A percentile compares a stretch with the other conserved stretches of the same genome.
Conservation (phyloP, 1,139 yeast species). For the Sugiyamaella grinbergsii region DNA sequence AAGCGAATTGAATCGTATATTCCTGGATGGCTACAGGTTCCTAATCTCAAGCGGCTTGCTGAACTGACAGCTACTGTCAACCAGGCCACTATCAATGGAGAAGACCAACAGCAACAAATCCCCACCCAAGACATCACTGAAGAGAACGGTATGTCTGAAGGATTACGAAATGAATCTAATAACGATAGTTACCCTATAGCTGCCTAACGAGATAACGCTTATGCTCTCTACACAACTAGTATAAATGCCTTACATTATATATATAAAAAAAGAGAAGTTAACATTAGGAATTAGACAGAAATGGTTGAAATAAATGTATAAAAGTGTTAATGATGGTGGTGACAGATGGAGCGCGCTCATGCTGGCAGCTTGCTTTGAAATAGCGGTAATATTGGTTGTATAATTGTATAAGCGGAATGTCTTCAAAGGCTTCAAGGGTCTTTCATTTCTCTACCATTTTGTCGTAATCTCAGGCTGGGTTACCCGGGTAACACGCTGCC, state of each 20-base stretch:
- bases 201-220: no score
- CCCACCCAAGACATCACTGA: conserved; percentile 20
- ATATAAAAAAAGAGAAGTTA: no score
- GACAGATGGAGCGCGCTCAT: no score
- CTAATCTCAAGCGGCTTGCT: conserved; percentile 82
- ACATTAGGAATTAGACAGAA: neutral
- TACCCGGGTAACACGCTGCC: neutral
- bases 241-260: neutral
- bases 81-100: conserved; percentile 21
- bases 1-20: conserved; percentile 93
- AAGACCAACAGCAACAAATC: conserved; percentile 6
- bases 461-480: neutral
- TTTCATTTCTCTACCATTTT: no score
- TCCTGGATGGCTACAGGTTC: conserved; percentile 92
- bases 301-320: neutral
- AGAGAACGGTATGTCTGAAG: conserved; percentile 19
- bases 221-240: neutral
- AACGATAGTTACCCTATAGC: conserved; percentile 19
- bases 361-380: no score
- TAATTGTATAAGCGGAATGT: no score
- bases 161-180: conserved; percentile 7
- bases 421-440: no score
- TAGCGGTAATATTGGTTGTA: neutral
- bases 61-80: conserved; percentile 71
- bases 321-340: no score